Conservation (phyloP, 2,329 filamentous ascomycete species). For the Colletotrichum acutatum region DNA sequence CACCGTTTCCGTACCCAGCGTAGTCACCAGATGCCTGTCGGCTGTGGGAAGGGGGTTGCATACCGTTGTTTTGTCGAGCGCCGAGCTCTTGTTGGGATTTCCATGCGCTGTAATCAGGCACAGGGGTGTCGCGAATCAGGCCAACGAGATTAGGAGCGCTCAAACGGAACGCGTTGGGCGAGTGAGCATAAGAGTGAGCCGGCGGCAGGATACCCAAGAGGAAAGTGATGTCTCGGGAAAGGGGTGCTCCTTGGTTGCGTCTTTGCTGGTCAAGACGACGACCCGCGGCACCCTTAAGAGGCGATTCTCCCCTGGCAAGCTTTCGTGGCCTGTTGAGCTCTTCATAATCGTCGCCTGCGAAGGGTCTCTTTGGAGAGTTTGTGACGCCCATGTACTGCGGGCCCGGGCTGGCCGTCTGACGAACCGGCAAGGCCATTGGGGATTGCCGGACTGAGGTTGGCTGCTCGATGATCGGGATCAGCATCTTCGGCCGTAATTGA, state of each 20-base stretch:
- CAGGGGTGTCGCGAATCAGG: conserved; percentile 74
- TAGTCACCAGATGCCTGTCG: conserved; percentile 58
- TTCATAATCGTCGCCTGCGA: conserved; percentile 77
- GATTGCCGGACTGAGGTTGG: conserved; percentile 57
- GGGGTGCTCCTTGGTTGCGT: conserved; percentile 70
- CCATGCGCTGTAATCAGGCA: conserved; percentile 71
- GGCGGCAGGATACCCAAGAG: conserved; percentile 79
- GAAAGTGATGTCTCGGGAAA: conserved; percentile 77
- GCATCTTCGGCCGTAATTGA: conserved; percentile 76
- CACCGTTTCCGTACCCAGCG: conserved; percentile 39
- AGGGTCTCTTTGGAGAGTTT: conserved; percentile 71
- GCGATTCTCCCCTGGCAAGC: conserved; percentile 88
- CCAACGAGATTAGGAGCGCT: conserved; percentile 77
- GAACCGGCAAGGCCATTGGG: conserved; percentile 48
- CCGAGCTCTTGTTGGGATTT: conserved; percentile 52
- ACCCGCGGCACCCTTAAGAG: conserved; percentile 89
- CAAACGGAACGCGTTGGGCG: conserved; percentile 78
- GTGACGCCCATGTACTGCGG: conserved; percentile 59
- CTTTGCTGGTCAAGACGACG: conserved; percentile 84
- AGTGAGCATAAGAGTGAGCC: conserved; percentile 76
- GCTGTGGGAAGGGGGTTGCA: conserved; percentile 50
- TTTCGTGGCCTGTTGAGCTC: conserved; percentile 83
- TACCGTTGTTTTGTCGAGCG: conserved; percentile 44
- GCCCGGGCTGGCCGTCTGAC: conserved; percentile 54
- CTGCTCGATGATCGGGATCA: conserved; percentile 66